These are phyloP conservation scores for Udeniomyces megalosporus DNA, from an alignment of 768 basidiomycete genomes.

Conservation along the genomic window DNA sequence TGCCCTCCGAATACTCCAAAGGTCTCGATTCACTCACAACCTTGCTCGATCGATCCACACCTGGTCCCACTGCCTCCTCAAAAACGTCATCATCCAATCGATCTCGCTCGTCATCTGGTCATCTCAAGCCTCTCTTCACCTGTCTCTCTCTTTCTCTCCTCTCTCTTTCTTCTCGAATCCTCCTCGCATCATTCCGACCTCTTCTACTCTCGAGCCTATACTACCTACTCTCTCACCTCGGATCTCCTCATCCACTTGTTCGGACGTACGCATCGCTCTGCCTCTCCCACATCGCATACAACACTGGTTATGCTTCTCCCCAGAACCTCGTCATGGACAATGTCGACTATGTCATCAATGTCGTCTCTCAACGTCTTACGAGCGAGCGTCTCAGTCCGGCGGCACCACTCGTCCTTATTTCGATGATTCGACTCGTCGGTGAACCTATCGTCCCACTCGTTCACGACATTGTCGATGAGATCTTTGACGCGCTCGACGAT, in stretches of 20 bases:
- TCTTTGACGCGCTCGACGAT: slow-evolving; percentile 89
- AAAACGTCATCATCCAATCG: slow-evolving; percentile 20
- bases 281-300: slow-evolving; percentile 51
- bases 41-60: slow-evolving; percentile 27
- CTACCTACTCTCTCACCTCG: slow-evolving; percentile 67
- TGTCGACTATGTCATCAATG: slow-evolving; percentile 89
- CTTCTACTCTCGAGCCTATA: slow-evolving; percentile 67
- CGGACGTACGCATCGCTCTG: slow-evolving; percentile 51
- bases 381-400: slow-evolving; percentile 61
- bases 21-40: slow-evolving; percentile 51
- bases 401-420: slow-evolving; percentile 70
- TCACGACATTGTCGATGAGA: slow-evolving; percentile 88
- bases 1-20: slow-evolving; percentile 44
- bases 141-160: slow-evolving; percentile 58
- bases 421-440: slow-evolving; percentile 76
- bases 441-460: slow-evolving; percentile 72
- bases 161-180: slow-evolving; percentile 50
- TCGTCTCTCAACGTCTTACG: slow-evolving; percentile 66
- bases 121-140: slow-evolving; percentile 50
- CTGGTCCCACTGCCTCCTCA: slow-evolving; percentile 23
- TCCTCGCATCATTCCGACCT: slow-evolving; percentile 53
- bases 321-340: slow-evolving; percentile 80
- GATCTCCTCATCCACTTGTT: slow-evolving; percentile 39
- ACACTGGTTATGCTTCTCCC: slow-evolving; percentile 72
- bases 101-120: background rate